Conservation (phyloP, 441 rosid species). For the Erodium moschatum region DNA sequence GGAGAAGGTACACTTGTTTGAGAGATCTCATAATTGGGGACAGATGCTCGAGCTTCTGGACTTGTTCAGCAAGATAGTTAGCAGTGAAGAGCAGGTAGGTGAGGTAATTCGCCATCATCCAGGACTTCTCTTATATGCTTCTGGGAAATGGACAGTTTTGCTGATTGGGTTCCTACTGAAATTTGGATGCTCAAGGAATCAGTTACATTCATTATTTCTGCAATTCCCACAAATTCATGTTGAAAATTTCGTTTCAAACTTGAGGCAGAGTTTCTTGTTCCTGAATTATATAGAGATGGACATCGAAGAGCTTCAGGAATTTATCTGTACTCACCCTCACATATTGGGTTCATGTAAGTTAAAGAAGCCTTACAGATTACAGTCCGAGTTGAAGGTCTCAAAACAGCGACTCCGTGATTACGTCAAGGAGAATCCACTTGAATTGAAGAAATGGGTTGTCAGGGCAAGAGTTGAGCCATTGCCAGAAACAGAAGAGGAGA, state of each 20-base stretch:
- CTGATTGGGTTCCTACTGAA: conserved; percentile 45
- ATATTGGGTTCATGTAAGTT: conserved; percentile 41
- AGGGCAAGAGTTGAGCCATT: conserved; percentile 39
- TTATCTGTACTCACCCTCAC: conserved; percentile 34
- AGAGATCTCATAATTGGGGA: conserved; percentile 44
- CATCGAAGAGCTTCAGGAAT: conserved; percentile 34
- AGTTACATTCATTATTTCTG: conserved; percentile 38
- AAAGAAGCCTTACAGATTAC: conserved; percentile 47
- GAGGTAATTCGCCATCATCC: conserved; percentile 40
- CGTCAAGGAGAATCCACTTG: conserved; percentile 56
- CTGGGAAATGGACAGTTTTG: conserved; percentile 39
- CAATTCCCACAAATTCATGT: conserved; percentile 33
- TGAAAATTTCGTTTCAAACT: conserved; percentile 40
- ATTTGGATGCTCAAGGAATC: conserved; percentile 39
- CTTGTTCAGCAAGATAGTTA: conserved; percentile 33
- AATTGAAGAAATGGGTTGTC: conserved; percentile 46
- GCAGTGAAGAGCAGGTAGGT: conserved; percentile 28
- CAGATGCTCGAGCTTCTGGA: conserved; percentile 38
- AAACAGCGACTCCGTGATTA: conserved; percentile 42
- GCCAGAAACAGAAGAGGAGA: conserved; percentile 27
- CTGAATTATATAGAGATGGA: conserved; percentile 59
- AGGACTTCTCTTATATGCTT: conserved; percentile 41
- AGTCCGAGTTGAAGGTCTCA: conserved; percentile 41
- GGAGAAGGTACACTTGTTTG: conserved; percentile 32
- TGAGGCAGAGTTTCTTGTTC: conserved; percentile 44